Evolutionary conservation across 2,329 filamentous ascomycete species (phyloP), one percentile per base, ranked within the genome.

Genomic region (Pseudocercospora cruenta): DNA sequence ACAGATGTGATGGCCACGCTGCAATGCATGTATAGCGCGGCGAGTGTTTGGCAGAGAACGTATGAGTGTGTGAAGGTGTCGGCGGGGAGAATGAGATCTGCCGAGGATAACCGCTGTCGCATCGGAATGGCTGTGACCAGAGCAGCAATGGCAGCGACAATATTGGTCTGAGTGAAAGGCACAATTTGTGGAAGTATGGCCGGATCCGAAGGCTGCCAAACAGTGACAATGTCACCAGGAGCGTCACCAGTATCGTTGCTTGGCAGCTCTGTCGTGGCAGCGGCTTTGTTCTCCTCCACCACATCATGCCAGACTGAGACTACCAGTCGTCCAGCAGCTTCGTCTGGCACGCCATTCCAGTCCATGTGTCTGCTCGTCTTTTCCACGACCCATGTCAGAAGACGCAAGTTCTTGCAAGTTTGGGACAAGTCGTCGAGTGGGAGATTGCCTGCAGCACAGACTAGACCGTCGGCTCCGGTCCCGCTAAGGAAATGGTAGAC

Each of bases 271-370:
- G 81, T 81, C 49, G 85, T 86, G 43, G 86, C 84, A 62, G 82
- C 82, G 28, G 82, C 80, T 19, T 88, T 87, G 70, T 85, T 84
- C 68, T 95, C 91, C 70, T 90, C 87, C 26, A 97, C 82, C 61
- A 98, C 86, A 66, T 97, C 92, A 74, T 96, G 92, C 94, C 94
- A 99, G 14, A 94, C 95, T n/a, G 89, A 87, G 16, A 97, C 91
- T 63, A 91, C 91, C 67, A 96, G 84, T 68, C 85, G 88, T 64
- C 90, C 87, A 16, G 90, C 90, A 64, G 90, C 89, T 60, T 91
- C 90, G 74, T 90, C 87, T 10, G 94, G 93, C 1, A 94, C 87
- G 76, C 94, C 92, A 72, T 92, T 94, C 94, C 94, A 99, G 79
- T 97, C 94, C 85, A 99, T 91, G 77, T 98, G 94, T 72, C 88